Evolutionary conservation across 148 eudicot genomes (phyloP).

Genomic region (Simmondsia chinensis): DNA sequence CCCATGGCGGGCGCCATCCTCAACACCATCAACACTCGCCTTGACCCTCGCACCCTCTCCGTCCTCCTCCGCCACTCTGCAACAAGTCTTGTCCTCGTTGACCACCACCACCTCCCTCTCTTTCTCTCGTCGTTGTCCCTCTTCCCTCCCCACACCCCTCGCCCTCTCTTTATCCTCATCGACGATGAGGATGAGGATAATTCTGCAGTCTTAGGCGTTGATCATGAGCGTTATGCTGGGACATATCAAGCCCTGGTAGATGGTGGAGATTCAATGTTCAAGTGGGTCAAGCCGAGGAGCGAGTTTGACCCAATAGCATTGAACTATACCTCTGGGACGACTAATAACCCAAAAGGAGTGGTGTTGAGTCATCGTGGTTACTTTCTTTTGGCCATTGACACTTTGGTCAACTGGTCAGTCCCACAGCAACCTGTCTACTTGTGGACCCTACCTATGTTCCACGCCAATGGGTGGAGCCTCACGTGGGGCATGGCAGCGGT

Average conservation of each 20-base stretch:
- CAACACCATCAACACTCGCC: constrained; percentile 26
- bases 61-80: constrained; percentile 19
- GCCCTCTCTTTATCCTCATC: constrained; percentile 8
- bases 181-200: background rate
- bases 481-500: constrained; percentile 17
- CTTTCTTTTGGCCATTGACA: constrained; percentile 9
- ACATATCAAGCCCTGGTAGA: constrained; percentile 11
- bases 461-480: constrained; percentile 18
- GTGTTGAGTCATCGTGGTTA: constrained; percentile 15
- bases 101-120: background rate
- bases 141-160: background rate
- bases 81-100: constrained; percentile 16
- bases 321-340: constrained; percentile 23
- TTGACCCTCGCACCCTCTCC: constrained; percentile 19
- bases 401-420: constrained; percentile 13
- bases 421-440: constrained; percentile 11
- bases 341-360: constrained; percentile 18
- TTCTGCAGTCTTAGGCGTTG: too few species aligned
- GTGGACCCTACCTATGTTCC: constrained; percentile 27
- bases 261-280: constrained; percentile 10
- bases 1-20: constrained; percentile 40
- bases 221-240: too few species aligned
- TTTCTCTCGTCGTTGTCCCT: constrained; percentile 8
- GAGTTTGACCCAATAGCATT: constrained; percentile 17
- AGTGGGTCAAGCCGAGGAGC: constrained; percentile 13